These are phyloP conservation scores for Boechera divaricarpa DNA, from an alignment of 345 rosid genomes.

Conservation along the genomic window DNA sequence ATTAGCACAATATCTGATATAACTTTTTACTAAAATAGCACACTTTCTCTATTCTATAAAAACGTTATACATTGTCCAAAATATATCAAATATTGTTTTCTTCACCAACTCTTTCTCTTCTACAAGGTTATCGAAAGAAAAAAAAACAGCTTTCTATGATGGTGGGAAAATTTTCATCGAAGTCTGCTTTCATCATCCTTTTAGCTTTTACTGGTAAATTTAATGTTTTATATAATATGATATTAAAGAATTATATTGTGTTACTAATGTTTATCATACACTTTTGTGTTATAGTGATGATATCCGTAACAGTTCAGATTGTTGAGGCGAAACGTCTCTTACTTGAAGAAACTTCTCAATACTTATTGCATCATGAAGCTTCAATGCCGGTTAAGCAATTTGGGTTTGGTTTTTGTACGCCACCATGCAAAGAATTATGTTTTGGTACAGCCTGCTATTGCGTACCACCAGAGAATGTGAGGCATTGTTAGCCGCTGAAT, in stretches of 20 bases:
- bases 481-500: not conserved
- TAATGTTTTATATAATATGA: not conserved
- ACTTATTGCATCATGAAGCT: not conserved
- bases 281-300: slow-evolving; percentile 27
- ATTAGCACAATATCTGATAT: not conserved
- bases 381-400: not conserved
- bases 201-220: slow-evolving; percentile 30
- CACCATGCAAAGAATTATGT: slow-evolving; percentile 29
- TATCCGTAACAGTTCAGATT: slow-evolving; percentile 10
- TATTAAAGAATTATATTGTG: not conserved
- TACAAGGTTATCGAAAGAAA: not conserved
- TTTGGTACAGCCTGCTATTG: slow-evolving; percentile 14
- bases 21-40: not conserved
- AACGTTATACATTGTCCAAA: not conserved
- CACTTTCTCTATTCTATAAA: not conserved
- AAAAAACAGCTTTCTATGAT: not conserved
- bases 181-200: slow-evolving; percentile 2
- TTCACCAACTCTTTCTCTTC: not conserved
- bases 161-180: not conserved
- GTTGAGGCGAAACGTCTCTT: slow-evolving; percentile 23
- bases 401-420: slow-evolving; percentile 10
- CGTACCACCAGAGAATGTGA: too few relatives aligned
- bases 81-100: not conserved
- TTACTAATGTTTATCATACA: not conserved
- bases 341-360: slow-evolving; percentile 1